Conservation (phyloP, 345 rosid genomes). For the Mercurialis annua region DNA sequence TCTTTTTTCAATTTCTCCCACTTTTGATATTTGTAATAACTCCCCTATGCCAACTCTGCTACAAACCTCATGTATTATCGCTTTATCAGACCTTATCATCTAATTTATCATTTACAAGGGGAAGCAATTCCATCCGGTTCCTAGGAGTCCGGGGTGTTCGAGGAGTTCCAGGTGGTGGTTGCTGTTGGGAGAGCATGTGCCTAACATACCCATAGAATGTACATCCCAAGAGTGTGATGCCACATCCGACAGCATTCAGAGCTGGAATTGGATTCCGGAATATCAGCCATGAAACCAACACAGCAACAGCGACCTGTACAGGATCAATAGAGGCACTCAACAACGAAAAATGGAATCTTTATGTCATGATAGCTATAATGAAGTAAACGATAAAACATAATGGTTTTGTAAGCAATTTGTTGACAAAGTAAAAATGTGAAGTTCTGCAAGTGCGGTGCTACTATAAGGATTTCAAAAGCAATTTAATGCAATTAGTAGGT, state of each 20-base stretch:
- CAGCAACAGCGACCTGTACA: constrained; percentile 91
- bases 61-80: constrained; percentile 1
- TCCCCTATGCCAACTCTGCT: constrained; percentile 11
- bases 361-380: background rate
- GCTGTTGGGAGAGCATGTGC: constrained; percentile 77
- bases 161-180: constrained; percentile 65
- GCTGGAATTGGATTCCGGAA: constrained; percentile 87
- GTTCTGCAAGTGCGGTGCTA: background rate
- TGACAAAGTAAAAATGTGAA: background rate
- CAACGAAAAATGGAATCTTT: background rate
- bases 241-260: constrained; percentile 93
- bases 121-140: constrained; percentile 68
- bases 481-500: background rate
- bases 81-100: constrained; percentile 66
- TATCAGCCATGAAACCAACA: constrained; percentile 85
- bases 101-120: constrained; percentile 87
- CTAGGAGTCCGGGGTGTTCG: constrained; percentile 86
- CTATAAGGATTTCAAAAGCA: background rate
- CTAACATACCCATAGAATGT: constrained; percentile 94
- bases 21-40: constrained; percentile 1
- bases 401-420: background rate
- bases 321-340: background rate
- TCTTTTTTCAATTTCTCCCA: background rate
- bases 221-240: constrained; percentile 87
- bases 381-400: background rate